Conservation (phyloP, 75 land plant genomes). For the Cunninghamia lanceolata region DNA sequence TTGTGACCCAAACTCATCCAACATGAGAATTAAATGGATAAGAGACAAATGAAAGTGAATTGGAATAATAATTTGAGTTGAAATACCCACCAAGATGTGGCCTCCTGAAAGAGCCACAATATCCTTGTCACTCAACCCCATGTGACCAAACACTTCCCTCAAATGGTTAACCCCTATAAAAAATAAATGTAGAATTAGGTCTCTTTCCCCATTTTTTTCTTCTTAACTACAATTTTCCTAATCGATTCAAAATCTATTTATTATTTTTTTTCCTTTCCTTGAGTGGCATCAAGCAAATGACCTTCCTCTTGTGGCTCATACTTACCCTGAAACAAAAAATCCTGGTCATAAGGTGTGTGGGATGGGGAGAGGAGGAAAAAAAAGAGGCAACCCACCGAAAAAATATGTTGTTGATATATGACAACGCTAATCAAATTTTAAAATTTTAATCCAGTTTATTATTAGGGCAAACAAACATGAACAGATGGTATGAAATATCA, state of each 20-base stretch:
- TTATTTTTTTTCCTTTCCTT: slow-evolving; percentile 35
- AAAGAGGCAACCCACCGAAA: not conserved
- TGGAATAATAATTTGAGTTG: not conserved
- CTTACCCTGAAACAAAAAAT: slow-evolving; percentile 54
- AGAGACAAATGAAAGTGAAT: not conserved
- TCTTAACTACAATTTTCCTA: not conserved
- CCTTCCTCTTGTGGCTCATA: slow-evolving; percentile 76
- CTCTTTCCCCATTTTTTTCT: not conserved
- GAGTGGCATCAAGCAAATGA: slow-evolving; percentile 81
- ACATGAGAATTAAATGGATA: not conserved
- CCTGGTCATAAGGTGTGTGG: not conserved
- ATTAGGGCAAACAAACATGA: too few relatives aligned
- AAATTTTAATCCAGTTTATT: too few relatives aligned
- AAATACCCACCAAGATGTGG: slow-evolving; percentile 74
- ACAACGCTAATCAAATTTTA: too few relatives aligned
- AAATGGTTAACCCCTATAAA: slow-evolving; percentile 71
- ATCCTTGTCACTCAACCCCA: slow-evolving; percentile 87
- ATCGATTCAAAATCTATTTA: not conserved
- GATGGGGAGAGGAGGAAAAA: not conserved
- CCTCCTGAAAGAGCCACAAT: slow-evolving; percentile 96
- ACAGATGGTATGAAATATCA: too few relatives aligned
- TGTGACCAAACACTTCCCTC: slow-evolving; percentile 69
- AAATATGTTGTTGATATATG: not conserved
- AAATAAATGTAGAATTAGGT: not conserved
- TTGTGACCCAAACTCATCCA: not conserved